These are phyloP conservation scores for Actinomucor elegans DNA, from an alignment of 371 early-diverging fungal genomes.

Conservation along the genomic window DNA sequence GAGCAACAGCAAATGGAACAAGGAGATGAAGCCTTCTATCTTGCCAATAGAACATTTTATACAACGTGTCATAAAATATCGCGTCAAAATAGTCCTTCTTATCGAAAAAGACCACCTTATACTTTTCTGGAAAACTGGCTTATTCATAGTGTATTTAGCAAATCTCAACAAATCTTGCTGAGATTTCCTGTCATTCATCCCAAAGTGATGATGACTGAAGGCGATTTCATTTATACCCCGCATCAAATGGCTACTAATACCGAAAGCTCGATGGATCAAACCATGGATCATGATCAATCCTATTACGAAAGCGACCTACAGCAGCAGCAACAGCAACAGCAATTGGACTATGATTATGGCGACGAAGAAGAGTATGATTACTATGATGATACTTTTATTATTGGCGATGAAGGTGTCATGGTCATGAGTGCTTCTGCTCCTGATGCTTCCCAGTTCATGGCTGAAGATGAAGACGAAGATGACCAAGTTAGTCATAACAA, in stretches of 20 bases:
- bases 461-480: slow-evolving; percentile 3
- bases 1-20: background rate
- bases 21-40: slow-evolving; percentile 24
- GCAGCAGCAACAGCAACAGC: slow-evolving; percentile 2
- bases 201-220: slow-evolving; percentile 40
- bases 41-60: slow-evolving; percentile 47
- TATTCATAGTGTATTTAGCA: slow-evolving; percentile 48
- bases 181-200: slow-evolving; percentile 39
- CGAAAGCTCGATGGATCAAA: slow-evolving; percentile 42
- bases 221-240: slow-evolving; percentile 52
- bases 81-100: slow-evolving; percentile 43
- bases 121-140: slow-evolving; percentile 47
- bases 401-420: slow-evolving; percentile 27
- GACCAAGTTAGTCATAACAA: slow-evolving; percentile 4
- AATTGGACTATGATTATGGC: slow-evolving; percentile 14
- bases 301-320: slow-evolving; percentile 22
- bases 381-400: slow-evolving; percentile 29
- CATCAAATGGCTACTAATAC: slow-evolving; percentile 44
- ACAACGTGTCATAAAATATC: slow-evolving; percentile 52
- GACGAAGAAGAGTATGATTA: slow-evolving; percentile 26
- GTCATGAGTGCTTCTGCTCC: slow-evolving; percentile 35
- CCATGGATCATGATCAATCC: background rate
- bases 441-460: slow-evolving; percentile 15
- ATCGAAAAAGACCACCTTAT: slow-evolving; percentile 38
- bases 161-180: slow-evolving; percentile 47